Base-by-base conservation (phyloP, 345 rosid genomes). In the Gynandropsis gynandra region DNA sequence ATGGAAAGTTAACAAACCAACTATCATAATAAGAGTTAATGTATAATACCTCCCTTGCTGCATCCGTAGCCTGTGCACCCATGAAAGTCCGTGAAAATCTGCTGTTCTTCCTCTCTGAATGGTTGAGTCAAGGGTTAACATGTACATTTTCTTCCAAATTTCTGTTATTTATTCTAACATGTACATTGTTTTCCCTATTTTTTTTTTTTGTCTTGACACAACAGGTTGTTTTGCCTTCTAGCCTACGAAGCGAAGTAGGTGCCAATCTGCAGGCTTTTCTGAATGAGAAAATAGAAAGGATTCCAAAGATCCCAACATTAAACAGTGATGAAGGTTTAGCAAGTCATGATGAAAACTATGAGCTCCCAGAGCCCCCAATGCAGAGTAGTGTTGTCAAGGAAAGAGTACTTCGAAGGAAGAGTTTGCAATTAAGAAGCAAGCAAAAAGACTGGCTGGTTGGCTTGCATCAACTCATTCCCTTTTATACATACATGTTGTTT, bases 401-500 rank as follows among this genome's bases (percentile, higher is more conserved):
- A 70, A 77, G 76, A 74, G 68, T 87, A 61, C 79, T 76, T 37
- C 72, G 38, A 33, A 76, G 65, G 15, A 85, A 74, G 71, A 87
- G 97, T 69, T 73, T 92, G 73, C 81, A 69, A 19, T 65, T 92
- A 56, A 81, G 61, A 38, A 73, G 66, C 59, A 77, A 73, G 74
- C 95, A 92, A 59, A 75, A 74, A 74, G 78, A 80, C 36, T 92
- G 97, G 98, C 79, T 73, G 97, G 98, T 87, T 69, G 52, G 39
- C 41, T 46, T 54, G 31, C 36, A 51, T n/a, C n/a, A n/a, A n/a
- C n/a, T n/a, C n/a, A n/a, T n/a, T n/a, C n/a, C n/a, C n/a, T 32
- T 47, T 1, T 27, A 10, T 9, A 20, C 40, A 9, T n/a, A n/a
- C n/a, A n/a, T n/a, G n/a, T n/a, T n/a, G n/a, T n/a, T n/a, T n/a